Base-by-base conservation (phyloP, 176 grass and related monocot genomes). In the Ensete glaucum region DNA sequence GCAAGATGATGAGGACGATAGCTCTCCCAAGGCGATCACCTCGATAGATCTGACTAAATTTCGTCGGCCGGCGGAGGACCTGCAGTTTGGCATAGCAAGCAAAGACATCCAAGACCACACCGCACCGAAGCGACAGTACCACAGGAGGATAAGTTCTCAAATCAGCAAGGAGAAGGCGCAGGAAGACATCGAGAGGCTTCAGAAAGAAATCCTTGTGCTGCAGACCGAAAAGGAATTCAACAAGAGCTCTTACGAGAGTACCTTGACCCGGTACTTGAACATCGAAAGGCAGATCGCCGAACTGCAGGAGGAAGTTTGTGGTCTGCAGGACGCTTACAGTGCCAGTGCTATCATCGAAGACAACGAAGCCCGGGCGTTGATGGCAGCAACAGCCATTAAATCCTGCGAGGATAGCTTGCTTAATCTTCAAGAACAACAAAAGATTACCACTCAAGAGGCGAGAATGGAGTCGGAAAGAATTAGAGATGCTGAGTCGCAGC, bases 301-400 rank as follows among this genome's bases (percentile, higher is more conserved):
- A 17, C 26, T 74, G 72, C 72, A 74, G 57, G 72, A 74, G 22
- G 53, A 74, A 56, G 54, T 74, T 2, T 58, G 21, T 34, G 34
- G 53, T 24, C 57, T 74, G 72, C 72, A 74, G 72, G 72, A 74
- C 57, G 10, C 52, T 29, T 74, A 10, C 52, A 74, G 9, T 74
- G 53, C 72, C 4, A 74, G 72, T 74, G 22, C 72, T 3, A 74
- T 74, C 52, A 74, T 74, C 25, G 53, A 74, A 29, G 72, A 74
- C 34, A 50, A 74, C 58, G 72, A 74, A 27, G 72, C 72, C 29
- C 51, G 52, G 9, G 52, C 72, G 8, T 15, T 74, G 53, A 74
- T 74, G 72, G 72, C 72, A 34, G 72, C 72, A 34, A 74, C 72
- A 56, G 72, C 72, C 54, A 74, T 74, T 9, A 74, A 74, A n/a